phyloP scores from a whole-genome alignment of 306 rosid genomes.

The Cucurbita moschata region DNA sequence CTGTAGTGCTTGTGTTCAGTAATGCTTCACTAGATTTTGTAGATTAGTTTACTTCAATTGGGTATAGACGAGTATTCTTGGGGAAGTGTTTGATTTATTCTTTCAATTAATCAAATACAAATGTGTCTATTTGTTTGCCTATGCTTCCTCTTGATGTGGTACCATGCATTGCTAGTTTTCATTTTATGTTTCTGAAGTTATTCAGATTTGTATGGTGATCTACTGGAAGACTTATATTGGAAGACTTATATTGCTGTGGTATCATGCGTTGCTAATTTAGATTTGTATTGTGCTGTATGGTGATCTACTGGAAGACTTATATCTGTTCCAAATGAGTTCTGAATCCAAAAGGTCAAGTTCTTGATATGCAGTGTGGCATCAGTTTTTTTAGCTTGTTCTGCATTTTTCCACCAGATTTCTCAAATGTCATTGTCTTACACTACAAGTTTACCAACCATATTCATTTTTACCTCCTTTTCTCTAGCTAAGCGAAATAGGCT shows the following conservation, averaged over 20 bases:
- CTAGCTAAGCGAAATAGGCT: background rate
- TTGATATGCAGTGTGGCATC: background rate
- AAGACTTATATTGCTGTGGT: background rate
- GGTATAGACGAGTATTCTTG: background rate
- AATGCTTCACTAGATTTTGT: background rate
- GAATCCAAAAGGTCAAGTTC: background rate
- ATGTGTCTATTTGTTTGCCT: background rate
- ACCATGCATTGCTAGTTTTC: background rate
- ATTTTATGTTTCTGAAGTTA: background rate
- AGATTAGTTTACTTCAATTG: background rate
- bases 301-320: background rate
- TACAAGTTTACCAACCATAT: background rate
- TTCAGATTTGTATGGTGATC: background rate
- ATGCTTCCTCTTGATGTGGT: background rate
- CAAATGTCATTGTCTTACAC: background rate
- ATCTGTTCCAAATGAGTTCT: background rate
- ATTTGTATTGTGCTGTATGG: background rate
- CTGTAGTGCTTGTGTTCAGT: background rate
- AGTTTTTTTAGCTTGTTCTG: background rate
- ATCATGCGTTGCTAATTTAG: background rate
- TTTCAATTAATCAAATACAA: background rate
- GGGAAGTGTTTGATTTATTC: background rate
- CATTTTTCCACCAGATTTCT: background rate
- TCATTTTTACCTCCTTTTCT: background rate
- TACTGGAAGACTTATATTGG: background rate